Base-by-base conservation (phyloP, 345 rosid genomes). In the Reutealis trisperma region DNA sequence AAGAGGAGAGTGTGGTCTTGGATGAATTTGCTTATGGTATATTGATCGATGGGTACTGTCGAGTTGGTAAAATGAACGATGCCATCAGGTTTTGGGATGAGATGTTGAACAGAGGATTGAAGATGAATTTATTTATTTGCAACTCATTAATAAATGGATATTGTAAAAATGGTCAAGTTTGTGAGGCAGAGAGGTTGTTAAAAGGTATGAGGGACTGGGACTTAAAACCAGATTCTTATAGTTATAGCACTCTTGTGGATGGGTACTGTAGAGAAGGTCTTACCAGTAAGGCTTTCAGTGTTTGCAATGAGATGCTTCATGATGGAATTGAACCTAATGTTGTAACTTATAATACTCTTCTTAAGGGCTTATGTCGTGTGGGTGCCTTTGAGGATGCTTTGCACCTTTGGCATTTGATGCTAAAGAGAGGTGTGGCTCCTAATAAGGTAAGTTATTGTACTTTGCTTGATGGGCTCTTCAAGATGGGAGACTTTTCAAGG, bases 11-110 rank as follows among this genome's bases (percentile, higher is more conserved):
- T 65, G 74, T 82, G 60, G 76, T 71, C 27, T 84, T 79, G 22
- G 95, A 94, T 88, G 94, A 88, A 78, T 84, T 72, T 77, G 81
- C 85, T 67, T 94, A 91, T 25, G 93, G 98, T 76, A 89, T 87
- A 45, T 81, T 94, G 90, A 79, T 93, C 44, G 91, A 93, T 84
- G 98, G 97, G 45, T 94, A 90, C 70, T 91, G 93, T 83, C 89
- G 80, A 47, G 62, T 71, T 75, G 91, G 94, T 83, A 84, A 68
- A 84, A 80, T 90, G 84, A 65, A 66, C 54, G 90, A 87, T 78
- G 97, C 97, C 76, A 25, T 87, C 47, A 86, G 93, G 83, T 54
- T 93, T 84, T 86, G 65, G 75, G 82, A 88, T 70, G 87, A 84
- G 79, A 89, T 94, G 97, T 59, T 91, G 80, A 78, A 68, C 74